Percentiles rank a stretch among this genome's conserved stretches.
Conservation (phyloP, 2,329 filamentous ascomycete genomes). For the Sporothrix sp. region DNA sequence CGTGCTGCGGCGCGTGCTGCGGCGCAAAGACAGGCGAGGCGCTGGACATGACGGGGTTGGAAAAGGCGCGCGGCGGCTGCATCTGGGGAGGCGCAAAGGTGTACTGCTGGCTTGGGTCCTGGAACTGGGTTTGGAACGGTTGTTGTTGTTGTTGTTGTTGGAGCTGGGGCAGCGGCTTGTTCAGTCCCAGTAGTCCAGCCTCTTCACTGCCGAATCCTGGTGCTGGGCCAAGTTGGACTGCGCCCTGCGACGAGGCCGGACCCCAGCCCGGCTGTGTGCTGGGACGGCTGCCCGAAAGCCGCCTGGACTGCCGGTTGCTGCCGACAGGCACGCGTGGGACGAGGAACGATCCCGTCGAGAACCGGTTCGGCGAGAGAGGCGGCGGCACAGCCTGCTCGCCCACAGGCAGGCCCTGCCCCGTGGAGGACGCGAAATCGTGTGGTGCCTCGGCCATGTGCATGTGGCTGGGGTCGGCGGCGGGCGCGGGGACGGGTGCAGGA, state of each 20-base stretch:
- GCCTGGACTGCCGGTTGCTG: constrained; percentile 20
- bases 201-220: too few species aligned
- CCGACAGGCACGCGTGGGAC: constrained; percentile 33
- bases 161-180: constrained; percentile 7
- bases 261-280: background rate
- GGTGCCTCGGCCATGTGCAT: too few species aligned
- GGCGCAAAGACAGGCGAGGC: constrained; percentile 15
- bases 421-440: too few species aligned
- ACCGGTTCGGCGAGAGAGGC: constrained; percentile 26
- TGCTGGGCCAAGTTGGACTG: too few species aligned
- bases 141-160: constrained; percentile 9
- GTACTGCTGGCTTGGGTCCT: too few species aligned
- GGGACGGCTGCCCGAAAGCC: constrained; percentile 4
- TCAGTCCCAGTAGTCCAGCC: background rate
- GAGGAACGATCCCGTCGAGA: constrained; percentile 34
- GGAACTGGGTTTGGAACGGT: too few species aligned
- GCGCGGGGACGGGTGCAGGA: background rate
- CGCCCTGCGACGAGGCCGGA: too few species aligned
- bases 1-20: too few species aligned
- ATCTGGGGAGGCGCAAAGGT: background rate
- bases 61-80: constrained; percentile 11
- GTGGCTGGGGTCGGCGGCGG: background rate
- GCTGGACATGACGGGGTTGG: constrained; percentile 17
- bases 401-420: background rate
- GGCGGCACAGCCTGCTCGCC: background rate